phyloP scores from a whole-genome alignment of 1,139 yeast genomes.

The Lodderomyces jiufengensis region DNA sequence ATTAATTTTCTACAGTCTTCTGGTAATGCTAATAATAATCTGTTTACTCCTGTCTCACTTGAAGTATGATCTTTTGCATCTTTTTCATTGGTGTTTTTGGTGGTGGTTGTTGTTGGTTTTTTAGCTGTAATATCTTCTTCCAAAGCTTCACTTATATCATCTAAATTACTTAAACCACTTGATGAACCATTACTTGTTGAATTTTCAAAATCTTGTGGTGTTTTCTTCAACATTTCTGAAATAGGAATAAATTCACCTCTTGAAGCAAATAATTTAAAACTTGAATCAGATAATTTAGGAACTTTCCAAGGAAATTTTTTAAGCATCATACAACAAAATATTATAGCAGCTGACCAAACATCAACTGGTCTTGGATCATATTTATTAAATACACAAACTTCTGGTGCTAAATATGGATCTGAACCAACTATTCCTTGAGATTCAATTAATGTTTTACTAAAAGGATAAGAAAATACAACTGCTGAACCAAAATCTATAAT shows the following conservation, averaged over 20 bases:
- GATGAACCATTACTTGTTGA: constrained; percentile 8
- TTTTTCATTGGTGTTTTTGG: not conserved
- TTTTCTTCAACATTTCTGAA: constrained; percentile 38
- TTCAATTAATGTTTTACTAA: constrained; percentile 72
- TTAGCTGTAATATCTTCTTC: constrained; percentile 12
- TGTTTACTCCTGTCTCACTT: constrained; percentile 63
- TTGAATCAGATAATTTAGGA: constrained; percentile 81
- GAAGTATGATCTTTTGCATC: constrained; percentile 49
- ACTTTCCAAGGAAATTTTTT: constrained; percentile 97
- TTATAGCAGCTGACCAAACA: constrained; percentile 91
- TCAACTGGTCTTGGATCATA: constrained; percentile 94
- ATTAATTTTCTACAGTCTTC: constrained; percentile 63
- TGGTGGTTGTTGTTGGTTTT: not conserved
- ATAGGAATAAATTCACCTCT: constrained; percentile 44
- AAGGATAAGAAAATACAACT: constrained; percentile 89
- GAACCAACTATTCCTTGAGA: constrained; percentile 92
- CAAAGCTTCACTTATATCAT: constrained; percentile 33
- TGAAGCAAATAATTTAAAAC: constrained; percentile 65
- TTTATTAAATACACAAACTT: constrained; percentile 74
- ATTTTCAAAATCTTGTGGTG: constrained; percentile 27
- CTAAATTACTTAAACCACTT: constrained; percentile 19
- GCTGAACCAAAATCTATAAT: constrained; percentile 94
- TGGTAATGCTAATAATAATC: constrained; percentile 67
- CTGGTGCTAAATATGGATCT: constrained; percentile 94
- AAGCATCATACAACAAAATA: constrained; percentile 91